Evolutionary conservation across 2,329 filamentous ascomycete genomes (phyloP), one percentile per base, ranked within the genome.

Genomic region (Dendrostoma leiphaemia): DNA sequence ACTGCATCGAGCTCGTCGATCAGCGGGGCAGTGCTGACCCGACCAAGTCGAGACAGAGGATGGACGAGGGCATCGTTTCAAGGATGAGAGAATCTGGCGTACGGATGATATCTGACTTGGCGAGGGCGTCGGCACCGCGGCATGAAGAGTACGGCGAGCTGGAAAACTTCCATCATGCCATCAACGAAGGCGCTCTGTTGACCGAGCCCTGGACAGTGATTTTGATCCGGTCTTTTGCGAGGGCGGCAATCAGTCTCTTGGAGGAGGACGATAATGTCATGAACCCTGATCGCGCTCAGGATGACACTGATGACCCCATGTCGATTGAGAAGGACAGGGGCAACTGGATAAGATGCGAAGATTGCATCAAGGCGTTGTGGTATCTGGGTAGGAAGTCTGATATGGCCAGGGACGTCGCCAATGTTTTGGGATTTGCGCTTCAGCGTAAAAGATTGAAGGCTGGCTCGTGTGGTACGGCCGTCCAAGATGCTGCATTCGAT

Each of bases 161-260:
- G 29, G 60, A 65, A 21, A 74, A 76, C 21, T 78, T 81, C 51
- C 80, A 83, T 61, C 76, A 77, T 53, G 79, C 79, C 1, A 70
- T 82, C 23, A 78, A 74, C 38, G 73, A 81, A 54, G 79, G 77
- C 2, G 76, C 81, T 1, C 69, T 85, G n/a, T 62, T 85, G 52
- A 82, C 80, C 1, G 81, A 84, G 59, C 82, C 82, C 2, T 84
- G 81, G 81, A 82, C 80, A 1, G 75, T 77, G 35, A 74, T 83
- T 3, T 65, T 83, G 26, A 76, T 82, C 40, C 70, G 78, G 24
- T 74, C 74, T 0, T 83, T 83, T 54, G 72, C 76, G 23, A 78
- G 74, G 61, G 76, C 79, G 0, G 74, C 67, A 2, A 61, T 69
- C 4, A 53, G 68, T 15, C 65, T 71, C 21, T 60, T 82, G 5